Percentiles rank a stretch among this genome's conserved stretches.
These are phyloP conservation scores for Mycena capillaripes DNA, from an alignment of 768 basidiomycete species.

Conservation along the genomic window DNA sequence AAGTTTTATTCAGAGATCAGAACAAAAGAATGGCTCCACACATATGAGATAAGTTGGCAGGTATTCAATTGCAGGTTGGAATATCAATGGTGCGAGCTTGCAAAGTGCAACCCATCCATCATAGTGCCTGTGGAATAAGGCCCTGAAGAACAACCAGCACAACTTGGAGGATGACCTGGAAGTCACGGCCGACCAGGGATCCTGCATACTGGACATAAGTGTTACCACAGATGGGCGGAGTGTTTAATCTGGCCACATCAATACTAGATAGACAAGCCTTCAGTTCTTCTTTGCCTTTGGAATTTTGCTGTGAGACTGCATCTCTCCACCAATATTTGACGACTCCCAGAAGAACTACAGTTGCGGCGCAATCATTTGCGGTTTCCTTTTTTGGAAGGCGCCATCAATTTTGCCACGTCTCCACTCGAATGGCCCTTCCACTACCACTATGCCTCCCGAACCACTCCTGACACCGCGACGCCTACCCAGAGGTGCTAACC, in stretches of 20 bases:
- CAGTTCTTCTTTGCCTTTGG: slow-evolving; percentile 19
- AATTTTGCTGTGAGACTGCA: slow-evolving; percentile 32
- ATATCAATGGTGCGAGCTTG: slow-evolving; percentile 36
- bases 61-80: slow-evolving; percentile 39
- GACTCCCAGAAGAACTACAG: slow-evolving; percentile 39
- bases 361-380: no score
- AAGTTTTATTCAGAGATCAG: neutral
- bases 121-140: slow-evolving; percentile 9
- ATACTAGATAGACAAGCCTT: slow-evolving; percentile 19
- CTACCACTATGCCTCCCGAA: no score
- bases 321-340: slow-evolving; percentile 41
- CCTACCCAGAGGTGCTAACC: no score
- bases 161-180: slow-evolving; percentile 25
- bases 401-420: no score
- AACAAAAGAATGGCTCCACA: neutral
- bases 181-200: slow-evolving; percentile 37
- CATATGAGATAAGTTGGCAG: slow-evolving; percentile 2
- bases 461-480: no score
- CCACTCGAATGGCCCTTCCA: no score
- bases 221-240: slow-evolving; percentile 32
- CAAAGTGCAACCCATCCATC: slow-evolving; percentile 40
- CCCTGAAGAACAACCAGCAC: neutral
- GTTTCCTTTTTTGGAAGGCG: no score
- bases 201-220: slow-evolving; percentile 39
- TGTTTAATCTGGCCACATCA: neutral